phyloP scores from a whole-genome alignment of 495 filamentous ascomycete species.

The Neurospora cerealis region DNA sequence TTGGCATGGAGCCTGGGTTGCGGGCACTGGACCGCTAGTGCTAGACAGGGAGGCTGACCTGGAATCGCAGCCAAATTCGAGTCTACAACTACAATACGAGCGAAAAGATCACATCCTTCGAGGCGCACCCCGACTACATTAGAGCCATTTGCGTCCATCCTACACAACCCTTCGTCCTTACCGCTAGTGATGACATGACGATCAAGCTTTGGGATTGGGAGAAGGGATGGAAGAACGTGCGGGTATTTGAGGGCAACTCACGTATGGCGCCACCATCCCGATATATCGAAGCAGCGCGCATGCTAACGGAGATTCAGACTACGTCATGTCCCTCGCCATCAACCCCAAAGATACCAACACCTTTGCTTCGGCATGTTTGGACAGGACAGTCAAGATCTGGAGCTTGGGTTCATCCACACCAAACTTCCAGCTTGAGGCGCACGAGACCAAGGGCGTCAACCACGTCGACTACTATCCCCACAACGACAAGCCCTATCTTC shows the following conservation, averaged over 20 bases:
- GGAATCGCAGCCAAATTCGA: conserved; percentile 19
- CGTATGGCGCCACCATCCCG: conserved; percentile 16
- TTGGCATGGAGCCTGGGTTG: background rate
- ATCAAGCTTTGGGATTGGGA: conserved; percentile 99
- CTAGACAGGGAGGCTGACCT: background rate
- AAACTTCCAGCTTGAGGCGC: conserved; percentile 93
- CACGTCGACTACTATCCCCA: conserved; percentile 96
- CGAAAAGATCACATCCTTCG: conserved; percentile 96
- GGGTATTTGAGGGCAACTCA: conserved; percentile 97
- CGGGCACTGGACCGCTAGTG: background rate
- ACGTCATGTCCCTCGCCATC: conserved; percentile 97
- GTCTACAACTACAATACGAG: conserved; percentile 97
- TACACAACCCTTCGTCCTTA: conserved; percentile 89
- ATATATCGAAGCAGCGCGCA: background rate
- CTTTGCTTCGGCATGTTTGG: conserved; percentile 92
- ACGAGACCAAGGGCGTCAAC: conserved; percentile 97
- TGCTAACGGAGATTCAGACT: conserved; percentile 16
- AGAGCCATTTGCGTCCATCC: conserved; percentile 96
- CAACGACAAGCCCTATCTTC: conserved; percentile 91
- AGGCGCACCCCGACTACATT: conserved; percentile 98
- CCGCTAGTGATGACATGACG: conserved; percentile 98
- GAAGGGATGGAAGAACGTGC: conserved; percentile 93
- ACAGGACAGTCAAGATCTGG: conserved; percentile 98
- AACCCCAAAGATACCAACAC: conserved; percentile 98
- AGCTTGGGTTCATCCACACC: conserved; percentile 80